phyloP scores from a whole-genome alignment of 331 rosid genomes.

The Rhamnella rubrinervis region DNA sequence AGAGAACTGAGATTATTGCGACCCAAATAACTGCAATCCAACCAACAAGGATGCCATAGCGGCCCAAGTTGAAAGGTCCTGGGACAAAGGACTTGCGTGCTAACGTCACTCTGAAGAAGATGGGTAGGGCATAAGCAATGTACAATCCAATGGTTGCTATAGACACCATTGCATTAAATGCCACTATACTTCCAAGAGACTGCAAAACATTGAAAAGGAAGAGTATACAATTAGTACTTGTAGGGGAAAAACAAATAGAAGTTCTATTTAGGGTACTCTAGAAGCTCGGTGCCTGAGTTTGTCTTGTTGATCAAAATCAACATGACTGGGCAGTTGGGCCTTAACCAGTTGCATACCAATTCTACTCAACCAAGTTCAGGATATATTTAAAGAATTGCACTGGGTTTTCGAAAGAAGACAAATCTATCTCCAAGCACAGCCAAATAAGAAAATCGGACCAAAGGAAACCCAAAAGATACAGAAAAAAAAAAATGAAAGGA shows the following conservation, averaged over 20 bases:
- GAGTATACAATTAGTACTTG: slow-evolving; percentile 5
- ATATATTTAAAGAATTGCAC: not conserved
- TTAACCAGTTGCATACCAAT: not conserved
- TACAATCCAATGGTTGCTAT: slow-evolving; percentile 87
- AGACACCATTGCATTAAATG: slow-evolving; percentile 95
- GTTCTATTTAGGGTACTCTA: not conserved
- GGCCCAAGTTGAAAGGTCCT: slow-evolving; percentile 87
- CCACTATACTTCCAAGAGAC: slow-evolving; percentile 97
- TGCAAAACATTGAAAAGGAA: slow-evolving; percentile 32
- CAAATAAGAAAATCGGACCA: too few relatives aligned
- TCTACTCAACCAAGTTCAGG: not conserved
- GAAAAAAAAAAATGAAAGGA: not conserved
- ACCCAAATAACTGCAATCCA: slow-evolving; percentile 95
- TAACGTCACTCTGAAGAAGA: slow-evolving; percentile 82
- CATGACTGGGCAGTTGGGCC: slow-evolving; percentile 1
- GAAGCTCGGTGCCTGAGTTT: not conserved
- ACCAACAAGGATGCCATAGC: slow-evolving; percentile 59
- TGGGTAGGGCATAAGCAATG: slow-evolving; percentile 89
- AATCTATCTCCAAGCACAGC: too few relatives aligned
- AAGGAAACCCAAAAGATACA: not conserved
- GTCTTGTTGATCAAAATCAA: not conserved
- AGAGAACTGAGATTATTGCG: slow-evolving; percentile 63
- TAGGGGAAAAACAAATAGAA: not conserved
- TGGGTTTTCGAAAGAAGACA: not conserved
- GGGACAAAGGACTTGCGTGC: slow-evolving; percentile 58